phyloP scores from a whole-genome alignment of 768 basidiomycete genomes.

The Russula sp. region DNA sequence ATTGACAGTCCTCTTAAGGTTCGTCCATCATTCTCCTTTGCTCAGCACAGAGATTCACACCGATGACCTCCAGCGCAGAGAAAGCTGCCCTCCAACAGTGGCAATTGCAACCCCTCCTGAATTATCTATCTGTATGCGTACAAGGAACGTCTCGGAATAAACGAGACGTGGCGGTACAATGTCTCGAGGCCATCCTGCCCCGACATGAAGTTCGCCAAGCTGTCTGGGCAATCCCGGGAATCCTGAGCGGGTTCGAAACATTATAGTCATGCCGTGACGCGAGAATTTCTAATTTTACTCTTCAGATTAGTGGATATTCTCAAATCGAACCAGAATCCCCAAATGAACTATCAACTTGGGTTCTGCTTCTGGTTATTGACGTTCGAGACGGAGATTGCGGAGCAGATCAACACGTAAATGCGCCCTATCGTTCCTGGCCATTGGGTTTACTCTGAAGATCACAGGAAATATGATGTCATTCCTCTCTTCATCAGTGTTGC shows the following conservation, averaged over 20 bases:
- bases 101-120: slow-evolving; percentile 39
- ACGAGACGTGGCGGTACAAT: slow-evolving; percentile 89
- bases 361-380: slow-evolving; percentile 94
- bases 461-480: slow-evolving; percentile 85
- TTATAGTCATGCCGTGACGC: slow-evolving; percentile 10
- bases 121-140: slow-evolving; percentile 35
- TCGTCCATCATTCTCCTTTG: slow-evolving; percentile 37
- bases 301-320: slow-evolving; percentile 79
- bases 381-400: slow-evolving; percentile 82
- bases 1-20: slow-evolving; percentile 82
- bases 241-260: slow-evolving; percentile 59
- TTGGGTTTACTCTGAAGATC: slow-evolving; percentile 9
- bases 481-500: slow-evolving; percentile 81
- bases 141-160: slow-evolving; percentile 53
- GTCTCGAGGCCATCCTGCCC: slow-evolving; percentile 79
- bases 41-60: not conserved
- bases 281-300: slow-evolving; percentile 3
- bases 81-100: slow-evolving; percentile 32
- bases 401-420: slow-evolving; percentile 80
- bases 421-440: not conserved
- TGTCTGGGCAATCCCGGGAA: slow-evolving; percentile 71
- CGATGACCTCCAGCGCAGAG: slow-evolving; percentile 34
- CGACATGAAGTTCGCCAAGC: slow-evolving; percentile 76
- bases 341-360: slow-evolving; percentile 93
- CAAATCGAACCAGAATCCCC: slow-evolving; percentile 76